Evolutionary conservation across 352 stramenopile genomes (phyloP), one percentile per base, ranked within the genome.

Genomic region (Phytophthora chlamydospora): DNA sequence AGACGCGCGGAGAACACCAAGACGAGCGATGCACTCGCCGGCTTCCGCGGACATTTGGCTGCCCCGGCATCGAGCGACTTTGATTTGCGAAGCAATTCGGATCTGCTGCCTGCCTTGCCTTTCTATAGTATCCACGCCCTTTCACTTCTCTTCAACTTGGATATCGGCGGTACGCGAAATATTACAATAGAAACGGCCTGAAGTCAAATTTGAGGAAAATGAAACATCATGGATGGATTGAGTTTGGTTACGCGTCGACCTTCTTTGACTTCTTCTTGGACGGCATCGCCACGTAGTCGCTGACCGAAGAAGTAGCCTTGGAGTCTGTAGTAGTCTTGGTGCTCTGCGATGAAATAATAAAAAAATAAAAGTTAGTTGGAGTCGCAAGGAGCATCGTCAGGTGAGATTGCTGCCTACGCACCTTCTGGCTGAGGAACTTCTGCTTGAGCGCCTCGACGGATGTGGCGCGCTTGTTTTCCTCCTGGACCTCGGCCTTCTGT

Each of bases 361-460:
- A 5, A 55, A 33, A 10, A 55, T 14, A 63, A 13, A 59, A 48
- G 5, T 44, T 21, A 24, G 43, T 68, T 53, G 64, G 35, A 27
- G 13, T 27, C 0, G 14, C 16, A 56, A 31, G 2, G 31, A 34
- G 14, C 21, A 6, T 16, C 2, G 1, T 46, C n/a, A 53, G 17
- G 16, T 45, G 24, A 29, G 4, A 29, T 3, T 29, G 24, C 24
- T 29, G 24, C 2, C 21, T 3, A 58, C 77, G 16, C 33, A 91
- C 80, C 78, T 84, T 87, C 39, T 92, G 80, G 54, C 40, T 88
- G 11, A 93, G 73, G 62, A 95, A 92, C 51, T 95, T 95, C 64
- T 79, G 79, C 71, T 95, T 95, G 52, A 95, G 79, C 2, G 75
- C 73, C 33, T 90, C 66, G 24, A 95, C 71, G 5, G 83, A 91